Conservation (phyloP, 345 rosid species). For the Eucalyptus coolabah region DNA sequence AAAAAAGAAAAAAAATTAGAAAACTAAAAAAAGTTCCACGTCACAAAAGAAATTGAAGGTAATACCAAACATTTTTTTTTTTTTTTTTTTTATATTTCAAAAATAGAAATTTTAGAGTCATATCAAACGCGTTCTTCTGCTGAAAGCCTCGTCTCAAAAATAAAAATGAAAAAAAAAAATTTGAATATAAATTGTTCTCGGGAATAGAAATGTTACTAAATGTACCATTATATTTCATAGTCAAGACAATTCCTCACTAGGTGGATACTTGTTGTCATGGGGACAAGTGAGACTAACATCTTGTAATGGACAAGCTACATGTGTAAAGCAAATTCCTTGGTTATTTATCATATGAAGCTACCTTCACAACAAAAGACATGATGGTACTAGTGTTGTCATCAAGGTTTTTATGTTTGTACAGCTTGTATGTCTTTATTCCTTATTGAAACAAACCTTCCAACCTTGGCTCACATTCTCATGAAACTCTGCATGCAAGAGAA, state of each 20-base stretch:
- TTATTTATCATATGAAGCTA: not conserved
- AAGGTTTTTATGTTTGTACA: not conserved
- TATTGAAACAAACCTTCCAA: not conserved
- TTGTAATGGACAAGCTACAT: not conserved
- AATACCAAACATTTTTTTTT: no score
- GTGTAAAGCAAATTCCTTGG: not conserved
- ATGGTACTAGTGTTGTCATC: not conserved
- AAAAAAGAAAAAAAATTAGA: no score
- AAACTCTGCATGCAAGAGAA: not conserved
- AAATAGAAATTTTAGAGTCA: no score
- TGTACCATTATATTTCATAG: no score
- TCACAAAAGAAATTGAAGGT: not conserved
- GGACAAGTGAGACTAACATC: not conserved
- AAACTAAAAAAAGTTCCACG: not conserved
- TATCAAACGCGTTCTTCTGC: not conserved
- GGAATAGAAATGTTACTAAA: no score
- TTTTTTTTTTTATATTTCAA: no score
- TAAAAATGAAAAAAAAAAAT: no score
- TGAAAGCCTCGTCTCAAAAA: accelerated
- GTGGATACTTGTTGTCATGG: not conserved
- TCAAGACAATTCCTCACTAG: not conserved
- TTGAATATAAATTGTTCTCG: no score
- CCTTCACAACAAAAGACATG: not conserved
- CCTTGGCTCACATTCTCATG: not conserved
- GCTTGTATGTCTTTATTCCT: not conserved